phyloP scores from a whole-genome alignment of 2,329 filamentous ascomycete genomes.

The Alternaria angustiovoidea region DNA sequence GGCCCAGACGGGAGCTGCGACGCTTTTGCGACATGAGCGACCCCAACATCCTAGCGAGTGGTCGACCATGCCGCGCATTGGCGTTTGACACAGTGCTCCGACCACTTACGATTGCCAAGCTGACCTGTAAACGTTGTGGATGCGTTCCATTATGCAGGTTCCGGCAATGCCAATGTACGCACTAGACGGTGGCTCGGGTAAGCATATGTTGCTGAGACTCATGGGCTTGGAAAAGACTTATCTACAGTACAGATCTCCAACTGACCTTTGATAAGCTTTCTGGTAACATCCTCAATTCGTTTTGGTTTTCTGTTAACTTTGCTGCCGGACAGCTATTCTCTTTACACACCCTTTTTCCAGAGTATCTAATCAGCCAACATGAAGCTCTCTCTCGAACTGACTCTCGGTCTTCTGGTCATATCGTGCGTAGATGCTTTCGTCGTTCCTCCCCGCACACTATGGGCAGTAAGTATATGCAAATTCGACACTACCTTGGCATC shows the following conservation, averaged over 20 bases:
- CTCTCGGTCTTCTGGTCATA: slow-evolving; percentile 30
- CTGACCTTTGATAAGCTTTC: background rate
- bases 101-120: slow-evolving; percentile 5
- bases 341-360: background rate
- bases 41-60: slow-evolving; percentile 17
- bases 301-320: slow-evolving; percentile 5
- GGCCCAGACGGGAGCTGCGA: slow-evolving; percentile 18
- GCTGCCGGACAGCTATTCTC: slow-evolving; percentile 29
- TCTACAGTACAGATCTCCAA: background rate
- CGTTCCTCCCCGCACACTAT: slow-evolving; percentile 24
- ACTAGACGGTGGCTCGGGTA: slow-evolving; percentile 7
- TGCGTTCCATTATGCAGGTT: slow-evolving; percentile 29
- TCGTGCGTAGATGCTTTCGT: slow-evolving; percentile 33
- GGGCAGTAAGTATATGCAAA: slow-evolving; percentile 28
- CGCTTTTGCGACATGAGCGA: slow-evolving; percentile 21
- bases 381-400: slow-evolving; percentile 31
- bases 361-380: slow-evolving; percentile 23
- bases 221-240: background rate
- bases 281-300: background rate
- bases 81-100: slow-evolving; percentile 17
- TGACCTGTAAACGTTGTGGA: slow-evolving; percentile 18
- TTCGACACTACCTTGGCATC: background rate
- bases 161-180: slow-evolving; percentile 6
- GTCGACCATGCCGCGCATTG: slow-evolving; percentile 15
- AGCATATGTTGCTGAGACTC: slow-evolving; percentile 15